Percentiles rank a stretch among this genome's conserved stretches.
These are phyloP conservation scores for Pseudocercospora fijiensis DNA, from an alignment of 2,329 filamentous ascomycete species.

Conservation along the genomic window DNA sequence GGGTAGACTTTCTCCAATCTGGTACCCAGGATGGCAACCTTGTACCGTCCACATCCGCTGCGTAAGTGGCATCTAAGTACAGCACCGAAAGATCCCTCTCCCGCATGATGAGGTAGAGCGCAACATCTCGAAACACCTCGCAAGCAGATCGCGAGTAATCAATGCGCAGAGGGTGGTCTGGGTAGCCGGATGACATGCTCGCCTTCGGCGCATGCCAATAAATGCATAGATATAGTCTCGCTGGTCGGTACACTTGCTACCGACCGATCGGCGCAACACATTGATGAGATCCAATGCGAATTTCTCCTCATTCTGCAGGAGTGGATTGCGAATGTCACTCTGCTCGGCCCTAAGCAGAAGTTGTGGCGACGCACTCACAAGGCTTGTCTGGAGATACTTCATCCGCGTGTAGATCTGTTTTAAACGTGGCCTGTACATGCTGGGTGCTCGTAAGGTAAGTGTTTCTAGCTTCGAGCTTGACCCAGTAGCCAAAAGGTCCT, in stretches of 20 bases:
- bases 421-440: background rate
- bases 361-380: background rate
- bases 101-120: background rate
- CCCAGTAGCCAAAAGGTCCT: background rate
- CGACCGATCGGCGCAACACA: conserved; percentile 1
- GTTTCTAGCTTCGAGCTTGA: background rate
- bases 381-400: background rate
- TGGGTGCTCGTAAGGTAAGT: background rate
- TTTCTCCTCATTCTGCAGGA: background rate
- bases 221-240: background rate
- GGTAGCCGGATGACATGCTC: background rate
- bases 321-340: background rate
- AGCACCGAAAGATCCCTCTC: conserved; percentile 2
- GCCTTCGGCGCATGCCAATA: conserved; percentile 1
- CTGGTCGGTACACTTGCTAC: background rate
- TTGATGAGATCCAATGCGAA: background rate
- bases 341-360: background rate
- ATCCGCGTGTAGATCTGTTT: background rate
- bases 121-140: conserved; percentile 3
- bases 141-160: background rate
- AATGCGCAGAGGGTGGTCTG: background rate
- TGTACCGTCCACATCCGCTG: background rate
- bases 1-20: background rate
- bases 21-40: conserved; percentile 1
- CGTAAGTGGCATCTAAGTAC: background rate